A percentile compares a stretch with the other conserved stretches of the same genome.
Evolutionary conservation across 148 eudicot genomes (phyloP).

Genomic region (Suaeda aralocaspica): DNA sequence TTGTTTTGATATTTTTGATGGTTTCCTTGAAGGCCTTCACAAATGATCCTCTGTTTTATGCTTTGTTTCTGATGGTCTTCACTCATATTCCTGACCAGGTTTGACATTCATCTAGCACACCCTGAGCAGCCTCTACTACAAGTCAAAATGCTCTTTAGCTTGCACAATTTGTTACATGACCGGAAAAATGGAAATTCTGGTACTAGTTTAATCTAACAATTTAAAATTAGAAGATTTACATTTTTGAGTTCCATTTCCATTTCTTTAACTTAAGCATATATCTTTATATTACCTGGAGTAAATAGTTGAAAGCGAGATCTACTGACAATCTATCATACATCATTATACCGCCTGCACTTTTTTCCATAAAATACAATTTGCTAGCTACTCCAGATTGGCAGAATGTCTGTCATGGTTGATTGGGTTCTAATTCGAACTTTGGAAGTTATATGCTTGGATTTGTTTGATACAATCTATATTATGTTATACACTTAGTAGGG

Average conservation of each 20-base stretch:
- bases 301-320: not conserved
- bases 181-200: slow-evolving; percentile 56
- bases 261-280: not conserved
- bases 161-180: slow-evolving; percentile 62
- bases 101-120: slow-evolving; percentile 44
- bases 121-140: slow-evolving; percentile 79
- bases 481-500: no score
- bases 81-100: slow-evolving; percentile 34
- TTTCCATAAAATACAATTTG: not conserved
- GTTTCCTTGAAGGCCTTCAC: not conserved
- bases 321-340: not conserved
- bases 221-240: not conserved
- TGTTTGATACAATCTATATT: no score
- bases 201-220: slow-evolving; percentile 21
- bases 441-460: no score
- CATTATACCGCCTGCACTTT: not conserved
- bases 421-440: not conserved
- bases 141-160: slow-evolving; percentile 80
- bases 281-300: not conserved
- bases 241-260: no score
- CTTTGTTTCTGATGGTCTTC: slow-evolving; percentile 12
- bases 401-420: not conserved
- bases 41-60: not conserved
- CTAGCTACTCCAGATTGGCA: not conserved
- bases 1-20: not conserved